phyloP scores from a whole-genome alignment of 169 alveolate species.

The Plasmodium vivax region DNA sequence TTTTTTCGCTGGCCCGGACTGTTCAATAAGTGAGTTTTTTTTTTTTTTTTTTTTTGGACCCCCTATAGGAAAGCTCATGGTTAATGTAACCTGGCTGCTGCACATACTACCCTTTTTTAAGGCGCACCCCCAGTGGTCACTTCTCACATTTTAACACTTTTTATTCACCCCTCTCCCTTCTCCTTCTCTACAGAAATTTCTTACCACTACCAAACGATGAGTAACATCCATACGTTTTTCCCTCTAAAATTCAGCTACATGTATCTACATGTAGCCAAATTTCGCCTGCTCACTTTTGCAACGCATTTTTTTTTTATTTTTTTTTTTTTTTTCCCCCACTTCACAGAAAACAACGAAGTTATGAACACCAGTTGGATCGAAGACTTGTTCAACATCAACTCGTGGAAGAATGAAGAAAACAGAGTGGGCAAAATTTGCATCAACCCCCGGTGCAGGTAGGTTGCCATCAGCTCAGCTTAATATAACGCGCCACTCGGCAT shows the following conservation, averaged over 20 bases:
- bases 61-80: background rate
- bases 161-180: background rate
- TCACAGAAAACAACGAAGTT: constrained; percentile 63
- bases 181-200: constrained; percentile 26
- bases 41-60: background rate
- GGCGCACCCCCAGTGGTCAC: background rate
- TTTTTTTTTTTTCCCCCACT: background rate
- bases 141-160: background rate
- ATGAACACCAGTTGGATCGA: constrained; percentile 63
- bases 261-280: background rate
- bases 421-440: constrained; percentile 44
- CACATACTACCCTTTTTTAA: background rate
- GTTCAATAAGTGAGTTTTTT: constrained; percentile 54
- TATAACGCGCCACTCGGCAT: background rate
- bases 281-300: background rate
- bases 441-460: constrained; percentile 47
- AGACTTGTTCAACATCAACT: constrained; percentile 41
- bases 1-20: constrained; percentile 72
- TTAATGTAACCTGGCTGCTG: background rate
- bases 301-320: background rate
- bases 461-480: background rate
- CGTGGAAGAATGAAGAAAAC: constrained; percentile 73
- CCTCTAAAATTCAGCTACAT: background rate
- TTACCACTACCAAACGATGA: constrained; percentile 53
- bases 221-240: constrained; percentile 12